Conservation (phyloP, 768 basidiomycete species). For the Neoboletus brunneissimus region DNA sequence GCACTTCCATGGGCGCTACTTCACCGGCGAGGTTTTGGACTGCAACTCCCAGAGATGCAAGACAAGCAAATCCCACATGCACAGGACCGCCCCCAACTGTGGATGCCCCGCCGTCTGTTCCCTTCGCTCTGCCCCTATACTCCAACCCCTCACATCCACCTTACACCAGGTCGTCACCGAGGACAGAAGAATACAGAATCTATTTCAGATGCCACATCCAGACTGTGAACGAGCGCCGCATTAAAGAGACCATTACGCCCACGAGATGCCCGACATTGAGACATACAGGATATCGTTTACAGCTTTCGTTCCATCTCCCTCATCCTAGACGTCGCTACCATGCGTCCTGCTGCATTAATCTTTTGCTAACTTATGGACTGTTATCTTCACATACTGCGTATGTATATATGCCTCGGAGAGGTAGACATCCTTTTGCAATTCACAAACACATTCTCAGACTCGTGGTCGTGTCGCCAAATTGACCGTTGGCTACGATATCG, state of each 20-base stretch:
- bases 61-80: conserved; percentile 34
- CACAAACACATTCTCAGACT: neutral
- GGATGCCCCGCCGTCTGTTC: conserved; percentile 29
- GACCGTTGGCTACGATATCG: conserved; percentile 18
- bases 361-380: conserved; percentile 16
- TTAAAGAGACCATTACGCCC: conserved; percentile 5
- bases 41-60: conserved; percentile 33
- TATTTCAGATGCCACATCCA: conserved; percentile 35
- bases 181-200: conserved; percentile 35
- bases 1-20: conserved; percentile 41
- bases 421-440: conserved; percentile 3
- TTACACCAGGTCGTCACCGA: conserved; percentile 33
- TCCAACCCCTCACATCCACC: neutral
- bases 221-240: conserved; percentile 29
- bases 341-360: conserved; percentile 8
- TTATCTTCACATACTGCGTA: conserved; percentile 17
- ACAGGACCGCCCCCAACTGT: conserved; percentile 35
- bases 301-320: neutral
- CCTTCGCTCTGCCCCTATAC: conserved; percentile 11
- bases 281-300: neutral
- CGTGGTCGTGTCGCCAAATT: conserved; percentile 23
- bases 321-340: conserved; percentile 15
- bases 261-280: conserved; percentile 1
- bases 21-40: conserved; percentile 32
- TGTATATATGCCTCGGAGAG: conserved; percentile 8